Base-by-base conservation (phyloP, 2,329 filamentous ascomycete genomes). In the Leptographium radiaticola region DNA sequence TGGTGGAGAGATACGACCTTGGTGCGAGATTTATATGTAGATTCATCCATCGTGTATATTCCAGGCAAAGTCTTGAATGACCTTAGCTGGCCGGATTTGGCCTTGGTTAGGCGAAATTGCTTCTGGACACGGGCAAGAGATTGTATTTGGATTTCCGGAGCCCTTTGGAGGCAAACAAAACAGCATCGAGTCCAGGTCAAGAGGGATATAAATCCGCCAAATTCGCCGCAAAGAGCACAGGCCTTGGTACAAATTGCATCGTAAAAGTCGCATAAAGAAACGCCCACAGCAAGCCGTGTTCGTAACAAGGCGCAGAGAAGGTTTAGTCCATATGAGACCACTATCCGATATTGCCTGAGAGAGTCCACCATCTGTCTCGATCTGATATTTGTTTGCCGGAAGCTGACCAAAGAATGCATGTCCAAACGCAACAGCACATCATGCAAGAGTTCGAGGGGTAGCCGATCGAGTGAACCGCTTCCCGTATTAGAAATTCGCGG, bases 401-500 rank as follows among this genome's bases (percentile, higher is more conserved):
- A 59, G 0, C 54, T 56, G 51, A 68, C 65, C 18, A 69, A 7
- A 30, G 64, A 64, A n/a, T 54, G 18, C 30, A 69, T 62, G 48
- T 69, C 67, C 10, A 66, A 52, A 46, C 52, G 56, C 20, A 63
- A 51, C 12, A 65, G 54, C 0, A 64, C 50, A n/a, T 65, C 49
- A 51, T 63, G 47, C 54, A 65, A 58, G 56, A 68, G 62, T 53
- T 68, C 65, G 16, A 61, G 60, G 15, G 66, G 65, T 50, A 68
- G 60, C 42, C 55, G 58, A 57, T 62, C 56, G 53, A 69, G 58
- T 58, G 43, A 56, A 51, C 62, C 61, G 46, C 65, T 58, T 55
- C 59, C 55, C n/a, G 44, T 53, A 20, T 58, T 42, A 13, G 60
- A 55, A 57, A 44, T 57, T 50, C 57, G 57, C 43, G 0, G 55